Evolutionary conservation across 139 green algal species (phyloP), one percentile per base, ranked within the genome.

Genomic region (Closterium sp.): DNA sequence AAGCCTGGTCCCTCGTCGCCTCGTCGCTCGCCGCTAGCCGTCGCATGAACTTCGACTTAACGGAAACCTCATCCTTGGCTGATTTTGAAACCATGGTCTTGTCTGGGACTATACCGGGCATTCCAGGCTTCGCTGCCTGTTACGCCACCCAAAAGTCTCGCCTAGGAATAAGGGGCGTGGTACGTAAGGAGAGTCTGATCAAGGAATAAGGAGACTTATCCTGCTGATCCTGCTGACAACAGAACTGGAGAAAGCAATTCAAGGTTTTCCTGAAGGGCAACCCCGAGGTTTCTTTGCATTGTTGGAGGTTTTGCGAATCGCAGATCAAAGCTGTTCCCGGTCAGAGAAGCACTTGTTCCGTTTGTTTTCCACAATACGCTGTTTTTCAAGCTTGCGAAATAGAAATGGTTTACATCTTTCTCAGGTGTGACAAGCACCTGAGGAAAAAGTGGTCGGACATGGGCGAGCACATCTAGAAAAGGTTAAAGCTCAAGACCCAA

Each of bases 11-110:
- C 45, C 89, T 29, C 24, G n/a, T 88, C 32, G 4, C 27, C n/a
- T 92, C 89, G 10, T 92, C 89, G 30, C 21, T 28, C 30, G 86
- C 29, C 19, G 86, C 86, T 31, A 89, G 17, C 86, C 30, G 30
- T 34, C 30, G 29, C 29, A 89, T 31, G 85, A 87, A 87, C n/a
- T 87, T 87, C 0, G 62, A 79, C 62, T 79, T 79, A 5, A 79
- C 62, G 62, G 62, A 79, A 79, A 79, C 62, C 62, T 79, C 62
- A 79, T 79, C 62, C 19, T 79, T 79, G 5, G 62, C 62, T 79
- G 62, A 79, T 79, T 79, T 79, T 13, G 62, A 79, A 79, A 79
- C 62, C 62, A 79, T 79, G 62, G 62, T 13, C 27, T 79, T 24
- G 17, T 22, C 62, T 13, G 10, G 62, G 5, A 13, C 62, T 79